phyloP scores from a whole-genome alignment of 495 filamentous ascomycete genomes.

The Neurospora hispaniola region DNA sequence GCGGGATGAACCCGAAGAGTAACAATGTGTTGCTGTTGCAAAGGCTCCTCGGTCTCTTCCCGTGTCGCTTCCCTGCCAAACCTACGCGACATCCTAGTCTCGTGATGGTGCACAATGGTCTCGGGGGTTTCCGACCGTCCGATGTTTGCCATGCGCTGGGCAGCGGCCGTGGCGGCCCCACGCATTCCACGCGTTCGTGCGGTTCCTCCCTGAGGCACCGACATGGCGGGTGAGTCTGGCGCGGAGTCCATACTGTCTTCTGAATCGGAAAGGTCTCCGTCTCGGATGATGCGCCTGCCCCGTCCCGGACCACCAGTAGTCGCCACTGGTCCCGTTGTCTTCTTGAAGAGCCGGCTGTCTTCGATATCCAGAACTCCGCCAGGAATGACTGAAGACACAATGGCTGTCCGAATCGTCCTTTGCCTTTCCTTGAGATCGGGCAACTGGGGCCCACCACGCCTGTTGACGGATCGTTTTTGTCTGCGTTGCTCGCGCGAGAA shows the following conservation, averaged over 20 bases:
- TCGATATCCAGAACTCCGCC: constrained; percentile 72
- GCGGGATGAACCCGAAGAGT: constrained; percentile 61
- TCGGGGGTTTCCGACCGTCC: constrained; percentile 89
- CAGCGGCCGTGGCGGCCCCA: constrained; percentile 72
- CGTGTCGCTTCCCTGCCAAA: constrained; percentile 44
- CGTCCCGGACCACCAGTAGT: constrained; percentile 46
- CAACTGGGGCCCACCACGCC: constrained; percentile 84
- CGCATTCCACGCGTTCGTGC: constrained; percentile 80
- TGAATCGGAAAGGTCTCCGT: constrained; percentile 74
- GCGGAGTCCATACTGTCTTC: constrained; percentile 80
- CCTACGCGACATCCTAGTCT: constrained; percentile 55
- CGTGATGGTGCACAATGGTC: constrained; percentile 56
- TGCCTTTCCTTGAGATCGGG: constrained; percentile 94
- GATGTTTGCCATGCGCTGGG: constrained; percentile 60
- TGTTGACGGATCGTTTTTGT: constrained; percentile 89
- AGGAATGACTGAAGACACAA: constrained; percentile 84
- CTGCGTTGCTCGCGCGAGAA: constrained; percentile 86
- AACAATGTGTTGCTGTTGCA: constrained; percentile 52
- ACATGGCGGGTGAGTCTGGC: constrained; percentile 74
- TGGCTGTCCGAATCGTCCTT: constrained; percentile 77
- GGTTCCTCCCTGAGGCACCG: constrained; percentile 66
- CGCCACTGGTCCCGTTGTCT: constrained; percentile 24
- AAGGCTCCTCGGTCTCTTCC: constrained; percentile 63
- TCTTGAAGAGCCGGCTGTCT: constrained; percentile 77
- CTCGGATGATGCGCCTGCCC: constrained; percentile 44